Percentiles rank a stretch among this genome's conserved stretches.
phyloP scores from a whole-genome alignment of 148 eudicot species.

The Amaranthus hypochondriacus region DNA sequence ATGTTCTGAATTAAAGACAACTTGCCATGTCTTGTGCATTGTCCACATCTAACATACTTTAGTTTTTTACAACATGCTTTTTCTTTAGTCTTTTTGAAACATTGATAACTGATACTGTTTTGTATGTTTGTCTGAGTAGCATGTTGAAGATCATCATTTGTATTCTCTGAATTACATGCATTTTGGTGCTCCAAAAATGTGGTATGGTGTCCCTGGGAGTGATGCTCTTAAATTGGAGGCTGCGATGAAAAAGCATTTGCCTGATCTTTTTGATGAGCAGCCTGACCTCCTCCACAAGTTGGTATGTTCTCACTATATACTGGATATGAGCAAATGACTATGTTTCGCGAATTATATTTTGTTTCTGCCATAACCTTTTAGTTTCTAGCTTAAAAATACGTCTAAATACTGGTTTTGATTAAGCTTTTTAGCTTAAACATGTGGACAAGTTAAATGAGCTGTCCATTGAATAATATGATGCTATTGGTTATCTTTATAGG shows the following conservation, averaged over 20 bases:
- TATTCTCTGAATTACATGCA: conserved; percentile 96
- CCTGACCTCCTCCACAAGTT: conserved; percentile 98
- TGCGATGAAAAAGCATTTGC: conserved; percentile 85
- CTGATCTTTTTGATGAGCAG: conserved; percentile 91
- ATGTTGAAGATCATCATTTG: conserved; percentile 96
- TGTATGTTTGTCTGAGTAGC: conserved; percentile 43
- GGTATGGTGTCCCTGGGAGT: conserved; percentile 94
- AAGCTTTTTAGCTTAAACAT: too few relatives aligned
- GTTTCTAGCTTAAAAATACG: too few relatives aligned
- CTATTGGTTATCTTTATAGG: too few relatives aligned
- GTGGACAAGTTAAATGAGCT: too few relatives aligned
- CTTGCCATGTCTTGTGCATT: neutral
- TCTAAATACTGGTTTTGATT: too few relatives aligned
- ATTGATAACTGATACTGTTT: conserved; percentile 13
- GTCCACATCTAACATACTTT: neutral
- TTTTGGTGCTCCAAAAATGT: conserved; percentile 94
- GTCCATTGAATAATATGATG: too few relatives aligned
- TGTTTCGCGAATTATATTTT: too few relatives aligned
- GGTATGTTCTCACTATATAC: conserved; percentile 34
- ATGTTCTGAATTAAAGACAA: too few relatives aligned
- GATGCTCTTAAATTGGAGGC: conserved; percentile 78
- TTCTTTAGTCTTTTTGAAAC: conserved; percentile 5
- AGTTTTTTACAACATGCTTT: conserved; percentile 1
- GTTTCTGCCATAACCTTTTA: too few relatives aligned
- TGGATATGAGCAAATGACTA: too few relatives aligned